phyloP scores from a whole-genome alignment of 2,329 filamentous ascomycete genomes.

The Ophiostoma australiae region DNA sequence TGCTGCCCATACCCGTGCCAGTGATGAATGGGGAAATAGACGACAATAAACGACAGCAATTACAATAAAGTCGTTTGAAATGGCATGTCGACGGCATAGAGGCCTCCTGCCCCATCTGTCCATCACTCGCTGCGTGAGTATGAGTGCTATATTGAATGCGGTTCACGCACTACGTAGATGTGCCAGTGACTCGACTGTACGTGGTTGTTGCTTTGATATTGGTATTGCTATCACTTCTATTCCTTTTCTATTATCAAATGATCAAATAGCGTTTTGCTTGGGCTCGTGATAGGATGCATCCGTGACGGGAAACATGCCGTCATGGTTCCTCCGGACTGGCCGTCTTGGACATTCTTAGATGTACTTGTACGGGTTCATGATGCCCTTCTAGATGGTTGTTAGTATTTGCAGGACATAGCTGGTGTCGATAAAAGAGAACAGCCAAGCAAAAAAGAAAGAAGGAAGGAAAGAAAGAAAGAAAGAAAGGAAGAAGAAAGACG shows the following conservation, averaged over 20 bases:
- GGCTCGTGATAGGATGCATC: not conserved
- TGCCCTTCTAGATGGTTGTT: conserved; percentile 65
- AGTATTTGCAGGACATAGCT: conserved; percentile 9
- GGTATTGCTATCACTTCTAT: not conserved
- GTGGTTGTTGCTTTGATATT: not conserved
- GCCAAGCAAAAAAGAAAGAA: not conserved
- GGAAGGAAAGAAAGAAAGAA: not conserved
- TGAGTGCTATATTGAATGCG: not conserved
- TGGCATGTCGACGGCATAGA: not conserved
- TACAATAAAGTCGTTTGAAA: not conserved
- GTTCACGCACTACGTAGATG: not conserved
- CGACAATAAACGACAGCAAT: not conserved
- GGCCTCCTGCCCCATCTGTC: not conserved
- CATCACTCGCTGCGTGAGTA: not conserved
- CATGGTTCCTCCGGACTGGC: not conserved
- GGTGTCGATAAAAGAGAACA: too few relatives aligned
- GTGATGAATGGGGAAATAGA: not conserved
- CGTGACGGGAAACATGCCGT: not conserved
- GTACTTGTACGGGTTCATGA: conserved; percentile 99
- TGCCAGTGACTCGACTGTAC: not conserved
- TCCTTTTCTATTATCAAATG: not conserved
- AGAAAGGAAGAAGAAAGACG: conserved; percentile 20
- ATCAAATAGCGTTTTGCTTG: not conserved
- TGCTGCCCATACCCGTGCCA: not conserved
- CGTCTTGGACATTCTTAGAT: conserved; percentile 46